Evolutionary conservation across 495 filamentous ascomycete genomes (phyloP).

Genomic region (Trichoderma gamsii): DNA sequence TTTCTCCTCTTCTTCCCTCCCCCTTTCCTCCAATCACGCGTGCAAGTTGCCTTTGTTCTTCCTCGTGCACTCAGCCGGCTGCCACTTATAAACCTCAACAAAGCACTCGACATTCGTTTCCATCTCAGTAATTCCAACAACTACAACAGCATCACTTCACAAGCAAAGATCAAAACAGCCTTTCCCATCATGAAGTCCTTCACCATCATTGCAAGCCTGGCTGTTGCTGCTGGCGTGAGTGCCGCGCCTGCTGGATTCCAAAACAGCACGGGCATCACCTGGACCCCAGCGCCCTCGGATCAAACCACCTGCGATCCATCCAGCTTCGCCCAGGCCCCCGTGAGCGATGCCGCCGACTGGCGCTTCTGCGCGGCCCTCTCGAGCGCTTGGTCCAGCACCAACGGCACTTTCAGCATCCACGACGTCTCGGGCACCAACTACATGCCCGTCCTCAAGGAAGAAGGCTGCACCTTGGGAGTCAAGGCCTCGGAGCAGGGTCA

Average conservation of each 20-base stretch:
- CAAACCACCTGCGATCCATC: constrained; percentile 1
- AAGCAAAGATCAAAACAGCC: neutral
- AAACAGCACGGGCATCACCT: constrained; percentile 2
- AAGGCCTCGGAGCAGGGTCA: neutral
- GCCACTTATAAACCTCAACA: neutral
- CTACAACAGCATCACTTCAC: neutral
- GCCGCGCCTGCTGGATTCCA: neutral
- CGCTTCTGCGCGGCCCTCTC: constrained; percentile 1
- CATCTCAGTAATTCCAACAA: neutral
- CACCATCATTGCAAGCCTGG: neutral
- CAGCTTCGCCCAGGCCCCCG: neutral
- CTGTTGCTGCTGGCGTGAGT: neutral
- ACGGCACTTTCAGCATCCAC: constrained; percentile 3
- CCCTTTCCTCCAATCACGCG: neutral
- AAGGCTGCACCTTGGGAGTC: constrained; percentile 2
- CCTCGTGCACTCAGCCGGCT: neutral
- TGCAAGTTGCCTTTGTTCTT: neutral
- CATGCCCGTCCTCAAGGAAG: neutral
- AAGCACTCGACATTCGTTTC: neutral
- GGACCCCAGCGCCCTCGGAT: constrained; percentile 1
- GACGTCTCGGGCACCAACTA: neutral
- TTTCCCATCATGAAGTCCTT: constrained; percentile 3
- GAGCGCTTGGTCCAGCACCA: neutral
- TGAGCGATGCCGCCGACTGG: constrained; percentile 2
- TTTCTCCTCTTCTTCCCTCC: neutral